Evolutionary conservation across 2,329 filamentous ascomycete genomes (phyloP), one percentile per base, ranked within the genome.

Genomic region (Nigrospora osmanthi): DNA sequence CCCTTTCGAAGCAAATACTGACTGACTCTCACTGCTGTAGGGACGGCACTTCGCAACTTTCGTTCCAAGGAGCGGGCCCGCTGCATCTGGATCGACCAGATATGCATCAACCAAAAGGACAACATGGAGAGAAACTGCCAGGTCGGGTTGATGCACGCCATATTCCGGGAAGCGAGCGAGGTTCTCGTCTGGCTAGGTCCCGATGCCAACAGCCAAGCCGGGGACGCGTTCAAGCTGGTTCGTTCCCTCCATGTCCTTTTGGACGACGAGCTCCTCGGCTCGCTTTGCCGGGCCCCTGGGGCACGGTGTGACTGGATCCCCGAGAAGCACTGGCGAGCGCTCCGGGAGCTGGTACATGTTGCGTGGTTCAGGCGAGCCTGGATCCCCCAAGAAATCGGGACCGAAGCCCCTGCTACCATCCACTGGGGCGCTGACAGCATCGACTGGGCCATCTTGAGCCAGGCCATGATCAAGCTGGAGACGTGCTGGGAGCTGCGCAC

Each of bases 101-200:
- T 68, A 36, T 69, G 66, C 50, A 67, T 69, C 45, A 66, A 69
- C 45, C 66, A 68, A 46, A 54, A 56, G 3, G 59, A 68, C 38
- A 50, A 61, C 14, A 48, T 46, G 3, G 65, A 68, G 48, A 57
- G 63, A 35, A 59, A 58, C 40, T 52, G 52, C 6, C 65, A 69
- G 54, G 63, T 69, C n/a, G 52, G 52, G 31, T 45, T 68, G 14
- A 69, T 68, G 66, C 62, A 64, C 38, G 51, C 54, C 11, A 59
- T 68, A 10, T 68, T 65, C 45, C 56, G 59, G 35, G 57, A 57
- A 31, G 63, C 65, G 5, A 34, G 49, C 3, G 56, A 52, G 17
- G 56, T 65, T 9, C 46, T 66, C 28, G 61, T 67, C 35, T 68
- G 65, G 65, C 49, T 67, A 17, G 65, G 64, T 3, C 41, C 38